Percentiles rank a stretch among this genome's conserved stretches.
phyloP scores from a whole-genome alignment of 192 early-diverging fungal species.

The Dimargaris cristalligena region DNA sequence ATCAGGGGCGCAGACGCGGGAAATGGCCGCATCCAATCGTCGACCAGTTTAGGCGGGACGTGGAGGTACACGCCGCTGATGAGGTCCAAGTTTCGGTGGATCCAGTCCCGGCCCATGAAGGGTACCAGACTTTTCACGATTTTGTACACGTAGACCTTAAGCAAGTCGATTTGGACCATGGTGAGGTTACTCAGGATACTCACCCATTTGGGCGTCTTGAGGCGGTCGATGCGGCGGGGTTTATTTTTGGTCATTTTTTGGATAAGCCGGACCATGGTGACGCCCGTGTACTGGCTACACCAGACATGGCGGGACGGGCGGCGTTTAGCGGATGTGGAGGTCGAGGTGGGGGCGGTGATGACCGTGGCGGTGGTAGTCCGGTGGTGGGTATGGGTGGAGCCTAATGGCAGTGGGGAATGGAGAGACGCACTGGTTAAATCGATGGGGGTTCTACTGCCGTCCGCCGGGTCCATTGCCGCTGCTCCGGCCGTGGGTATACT shows the following conservation, averaged over 20 bases:
- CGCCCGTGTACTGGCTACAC: slow-evolving; percentile 4
- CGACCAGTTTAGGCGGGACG: neutral
- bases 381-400: too few relatives aligned
- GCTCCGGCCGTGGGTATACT: too few relatives aligned
- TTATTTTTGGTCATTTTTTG: neutral
- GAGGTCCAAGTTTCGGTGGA: neutral
- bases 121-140: slow-evolving; percentile 4
- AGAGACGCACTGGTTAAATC: too few relatives aligned
- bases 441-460: too few relatives aligned
- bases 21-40: neutral
- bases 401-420: too few relatives aligned
- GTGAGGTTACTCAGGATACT: neutral
- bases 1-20: neutral
- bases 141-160: slow-evolving; percentile 1
- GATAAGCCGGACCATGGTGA: slow-evolving; percentile 2
- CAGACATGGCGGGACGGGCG: neutral
- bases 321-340: too few relatives aligned
- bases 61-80: neutral
- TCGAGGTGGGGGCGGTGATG: too few relatives aligned
- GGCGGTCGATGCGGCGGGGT: neutral
- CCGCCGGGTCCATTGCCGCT: too few relatives aligned
- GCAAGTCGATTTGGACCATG: neutral
- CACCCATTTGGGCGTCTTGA: neutral
- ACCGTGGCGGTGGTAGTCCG: too few relatives aligned
- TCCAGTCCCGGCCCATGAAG: slow-evolving; percentile 1